phyloP scores from a whole-genome alignment of 2,329 filamentous ascomycete genomes.

The Diplodia seriata region DNA sequence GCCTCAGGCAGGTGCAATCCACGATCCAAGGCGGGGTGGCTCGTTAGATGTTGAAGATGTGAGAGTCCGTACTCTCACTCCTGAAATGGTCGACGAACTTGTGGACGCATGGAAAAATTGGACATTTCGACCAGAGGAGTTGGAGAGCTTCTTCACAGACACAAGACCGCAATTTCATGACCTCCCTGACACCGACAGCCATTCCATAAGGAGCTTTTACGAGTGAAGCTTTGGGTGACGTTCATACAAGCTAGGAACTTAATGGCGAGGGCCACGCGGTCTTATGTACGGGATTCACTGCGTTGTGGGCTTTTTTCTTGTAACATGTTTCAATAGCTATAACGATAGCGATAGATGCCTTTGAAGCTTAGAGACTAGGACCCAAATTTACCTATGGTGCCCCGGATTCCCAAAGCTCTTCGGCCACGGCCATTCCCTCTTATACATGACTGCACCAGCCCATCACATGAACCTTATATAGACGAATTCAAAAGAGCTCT shows the following conservation, averaged over 20 bases:
- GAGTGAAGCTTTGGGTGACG: no score
- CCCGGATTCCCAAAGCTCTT: not conserved
- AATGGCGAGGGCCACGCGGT: no score
- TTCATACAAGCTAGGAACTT: no score
- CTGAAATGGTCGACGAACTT: conserved; percentile 45
- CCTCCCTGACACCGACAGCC: not conserved
- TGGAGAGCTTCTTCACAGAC: conserved; percentile 30
- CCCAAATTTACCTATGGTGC: not conserved
- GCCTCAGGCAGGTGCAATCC: conserved; percentile 38
- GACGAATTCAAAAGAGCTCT: not conserved
- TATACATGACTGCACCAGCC: not conserved
- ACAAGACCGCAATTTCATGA: not conserved
- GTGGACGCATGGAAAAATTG: conserved; percentile 43
- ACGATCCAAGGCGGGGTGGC: conserved; percentile 44
- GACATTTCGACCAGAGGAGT: conserved; percentile 43
- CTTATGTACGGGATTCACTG: no score
- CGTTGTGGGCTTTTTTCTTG: not conserved
- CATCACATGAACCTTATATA: not conserved
- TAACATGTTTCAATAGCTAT: not conserved
- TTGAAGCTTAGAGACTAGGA: not conserved
- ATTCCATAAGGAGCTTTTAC: no score
- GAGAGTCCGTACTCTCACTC: conserved; percentile 42
- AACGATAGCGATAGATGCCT: not conserved
- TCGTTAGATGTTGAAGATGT: conserved; percentile 43
- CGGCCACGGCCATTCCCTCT: not conserved